Evolutionary conservation across 495 filamentous ascomycete species (phyloP).

Genomic region (Podospora tetraspora): DNA sequence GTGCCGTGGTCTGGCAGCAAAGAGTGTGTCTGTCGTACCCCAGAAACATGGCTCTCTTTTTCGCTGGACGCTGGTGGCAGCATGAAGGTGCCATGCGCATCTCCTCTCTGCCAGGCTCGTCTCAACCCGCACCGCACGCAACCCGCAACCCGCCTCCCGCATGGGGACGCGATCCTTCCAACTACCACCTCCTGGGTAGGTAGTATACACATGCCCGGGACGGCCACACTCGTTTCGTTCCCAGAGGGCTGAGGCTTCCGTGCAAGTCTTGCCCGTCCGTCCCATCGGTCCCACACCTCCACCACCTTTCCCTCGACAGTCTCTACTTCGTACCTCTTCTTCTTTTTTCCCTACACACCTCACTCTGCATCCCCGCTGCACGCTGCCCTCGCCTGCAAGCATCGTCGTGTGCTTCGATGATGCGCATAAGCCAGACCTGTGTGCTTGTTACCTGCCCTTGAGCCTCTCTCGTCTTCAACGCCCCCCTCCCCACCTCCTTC

Average conservation of each 20-base stretch:
- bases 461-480: constrained; percentile 14
- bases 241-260: constrained; percentile 13
- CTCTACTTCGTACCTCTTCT: constrained; percentile 5
- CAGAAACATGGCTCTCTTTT: constrained; percentile 5
- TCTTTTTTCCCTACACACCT: neutral
- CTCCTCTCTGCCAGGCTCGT: constrained; percentile 12
- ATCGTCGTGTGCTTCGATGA: neutral
- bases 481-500: constrained; percentile 4
- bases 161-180: neutral
- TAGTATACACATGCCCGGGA: neutral
- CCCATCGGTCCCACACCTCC: constrained; percentile 4
- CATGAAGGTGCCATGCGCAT: neutral
- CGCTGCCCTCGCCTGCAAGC: constrained; percentile 1
- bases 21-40: constrained; percentile 11
- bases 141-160: neutral
- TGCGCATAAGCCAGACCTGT: neutral
- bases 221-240: constrained; percentile 2
- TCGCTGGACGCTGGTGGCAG: neutral
- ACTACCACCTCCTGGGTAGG: neutral
- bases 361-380: constrained; percentile 5
- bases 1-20: constrained; percentile 20
- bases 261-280: constrained; percentile 5
- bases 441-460: constrained; percentile 11
- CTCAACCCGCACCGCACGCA: neutral
- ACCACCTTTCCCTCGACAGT: neutral